These are phyloP conservation scores for Echria macrotheca DNA, from an alignment of 495 filamentous ascomycete species.

Conservation along the genomic window DNA sequence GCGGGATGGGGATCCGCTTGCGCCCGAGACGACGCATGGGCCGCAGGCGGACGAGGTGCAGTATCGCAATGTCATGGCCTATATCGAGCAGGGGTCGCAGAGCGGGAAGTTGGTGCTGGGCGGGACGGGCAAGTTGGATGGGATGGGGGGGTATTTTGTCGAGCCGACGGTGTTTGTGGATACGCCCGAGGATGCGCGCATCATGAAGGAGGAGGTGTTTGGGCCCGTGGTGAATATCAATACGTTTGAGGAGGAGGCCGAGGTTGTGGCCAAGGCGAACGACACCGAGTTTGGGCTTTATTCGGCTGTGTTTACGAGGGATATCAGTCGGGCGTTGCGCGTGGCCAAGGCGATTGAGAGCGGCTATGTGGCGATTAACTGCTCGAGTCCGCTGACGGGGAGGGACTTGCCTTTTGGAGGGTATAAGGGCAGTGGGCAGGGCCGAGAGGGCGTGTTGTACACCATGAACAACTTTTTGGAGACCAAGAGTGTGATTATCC, in stretches of 20 bases:
- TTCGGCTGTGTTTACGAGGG: slow-evolving; percentile 67
- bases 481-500: slow-evolving; percentile 40
- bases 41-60: slow-evolving; percentile 43
- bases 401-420: slow-evolving; percentile 41
- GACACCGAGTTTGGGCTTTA: slow-evolving; percentile 67
- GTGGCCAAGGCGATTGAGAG: slow-evolving; percentile 63
- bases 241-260: slow-evolving; percentile 58
- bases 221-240: slow-evolving; percentile 73
- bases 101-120: slow-evolving; percentile 25
- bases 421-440: slow-evolving; percentile 38
- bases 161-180: slow-evolving; percentile 68
- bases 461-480: slow-evolving; percentile 47
- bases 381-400: slow-evolving; percentile 31
- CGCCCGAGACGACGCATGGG: slow-evolving; percentile 60
- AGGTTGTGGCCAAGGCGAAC: slow-evolving; percentile 66
- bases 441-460: slow-evolving; percentile 32
- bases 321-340: slow-evolving; percentile 63
- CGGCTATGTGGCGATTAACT: slow-evolving; percentile 47
- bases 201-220: slow-evolving; percentile 47
- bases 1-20: slow-evolving; percentile 55
- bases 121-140: slow-evolving; percentile 21
- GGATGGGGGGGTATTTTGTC: slow-evolving; percentile 43
- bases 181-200: slow-evolving; percentile 58
- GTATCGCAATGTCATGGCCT: slow-evolving; percentile 28
- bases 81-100: slow-evolving; percentile 32